Percentiles rank a stretch among this genome's conserved stretches.
Conservation (phyloP, 176 grass and related monocot species). For the sorghum (Sorghum bicolor) region Sorghum_bicolor_NCBIv3 NC_012873.2:62822501-62823000, state of each 20-base stretch:
- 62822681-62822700: not conserved
- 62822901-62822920: not conserved
- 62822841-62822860: constrained; percentile 53
- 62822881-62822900: not conserved
- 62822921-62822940: constrained; percentile 9
- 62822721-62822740: constrained; percentile 29
- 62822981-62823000: constrained; percentile 78
- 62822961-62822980: constrained; percentile 8
- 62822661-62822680: not conserved
- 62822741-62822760: constrained; percentile 38
- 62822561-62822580: constrained; percentile 38
- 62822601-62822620: constrained; percentile 19
- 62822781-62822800: constrained; percentile 50
- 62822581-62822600: constrained; percentile 56
- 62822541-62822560: constrained; percentile 31
- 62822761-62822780: constrained; percentile 35
- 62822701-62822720: not conserved
- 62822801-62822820: constrained; percentile 40
- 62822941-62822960: constrained; percentile 8
- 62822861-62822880: constrained; percentile 25
- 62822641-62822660: not conserved
- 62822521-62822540: constrained; percentile 15
- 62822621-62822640: not conserved
- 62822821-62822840: constrained; percentile 55
- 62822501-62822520: constrained; percentile 35